phyloP scores from a whole-genome alignment of 441 rosid genomes.

The Capsella rubella region DNA sequence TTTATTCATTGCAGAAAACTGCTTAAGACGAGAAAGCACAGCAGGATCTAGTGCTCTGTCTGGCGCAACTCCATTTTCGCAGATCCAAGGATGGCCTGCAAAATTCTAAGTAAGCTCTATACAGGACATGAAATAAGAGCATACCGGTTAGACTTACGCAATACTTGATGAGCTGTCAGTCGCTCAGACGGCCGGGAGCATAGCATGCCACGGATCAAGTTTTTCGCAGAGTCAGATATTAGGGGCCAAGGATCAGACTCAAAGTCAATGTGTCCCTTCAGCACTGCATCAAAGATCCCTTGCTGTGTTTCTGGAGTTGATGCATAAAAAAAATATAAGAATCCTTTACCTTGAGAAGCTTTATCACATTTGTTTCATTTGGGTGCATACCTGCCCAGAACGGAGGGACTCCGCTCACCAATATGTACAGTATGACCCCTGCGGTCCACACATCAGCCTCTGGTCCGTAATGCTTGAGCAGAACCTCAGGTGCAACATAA shows the following conservation, averaged over 20 bases:
- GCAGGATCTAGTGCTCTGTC: conserved; percentile 96
- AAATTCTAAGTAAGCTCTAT: conserved; percentile 19
- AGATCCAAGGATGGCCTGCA: conserved; percentile 98
- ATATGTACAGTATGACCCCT: conserved; percentile 91
- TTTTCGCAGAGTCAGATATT: conserved; percentile 89
- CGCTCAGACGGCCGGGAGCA: conserved; percentile 78
- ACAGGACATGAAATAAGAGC: conserved; percentile 15
- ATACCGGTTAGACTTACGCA: conserved; percentile 63
- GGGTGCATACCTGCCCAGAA: conserved; percentile 90
- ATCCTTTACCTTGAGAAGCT: conserved; percentile 15
- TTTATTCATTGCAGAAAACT: conserved; percentile 98
- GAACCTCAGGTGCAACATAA: conserved; percentile 97
- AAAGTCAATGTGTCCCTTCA: conserved; percentile 90
- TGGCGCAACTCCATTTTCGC: conserved; percentile 99
- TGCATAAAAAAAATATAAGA: conserved; percentile 26
- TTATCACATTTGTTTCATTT: conserved; percentile 25
- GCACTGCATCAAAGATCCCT: conserved; percentile 95
- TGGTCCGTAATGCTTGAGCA: conserved; percentile 90
- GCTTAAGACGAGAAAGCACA: conserved; percentile 95
- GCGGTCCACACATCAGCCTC: conserved; percentile 99
- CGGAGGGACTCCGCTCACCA: conserved; percentile 97
- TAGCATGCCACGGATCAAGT: conserved; percentile 86
- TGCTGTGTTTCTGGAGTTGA: conserved; percentile 79
- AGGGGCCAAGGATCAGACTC: conserved; percentile 96
- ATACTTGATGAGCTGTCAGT: conserved; percentile 89